Conservation (phyloP, 192 early-diverging fungal species). For the Linnemannia schmuckeri region DNA sequence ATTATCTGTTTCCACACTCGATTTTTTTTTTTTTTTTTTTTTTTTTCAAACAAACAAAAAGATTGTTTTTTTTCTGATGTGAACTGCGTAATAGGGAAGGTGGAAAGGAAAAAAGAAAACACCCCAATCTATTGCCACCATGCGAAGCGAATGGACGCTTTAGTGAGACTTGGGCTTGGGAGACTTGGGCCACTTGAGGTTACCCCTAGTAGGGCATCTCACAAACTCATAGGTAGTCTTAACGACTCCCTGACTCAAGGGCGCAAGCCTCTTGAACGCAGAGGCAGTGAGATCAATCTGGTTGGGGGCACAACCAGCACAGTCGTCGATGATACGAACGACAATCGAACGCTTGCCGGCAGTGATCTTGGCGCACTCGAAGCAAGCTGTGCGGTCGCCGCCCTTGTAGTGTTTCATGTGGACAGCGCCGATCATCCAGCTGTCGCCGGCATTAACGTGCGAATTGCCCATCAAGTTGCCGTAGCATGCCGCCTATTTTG, state of each 20-base stretch:
- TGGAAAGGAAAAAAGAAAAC: neutral
- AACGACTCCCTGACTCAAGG: constrained; percentile 29
- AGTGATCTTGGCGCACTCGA: constrained; percentile 52
- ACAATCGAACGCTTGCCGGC: constrained; percentile 16
- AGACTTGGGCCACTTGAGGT: constrained; percentile 49
- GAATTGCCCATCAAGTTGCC: constrained; percentile 39
- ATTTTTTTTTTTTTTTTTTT: neutral
- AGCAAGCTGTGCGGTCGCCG: constrained; percentile 32
- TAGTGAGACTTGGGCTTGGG: constrained; percentile 19
- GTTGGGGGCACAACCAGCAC: constrained; percentile 41
- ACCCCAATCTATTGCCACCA: neutral
- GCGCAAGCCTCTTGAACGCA: constrained; percentile 39
- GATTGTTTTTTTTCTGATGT: neutral
- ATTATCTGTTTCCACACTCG: neutral
- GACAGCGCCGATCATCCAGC: constrained; percentile 53
- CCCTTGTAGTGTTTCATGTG: constrained; percentile 28
- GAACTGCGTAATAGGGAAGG: neutral
- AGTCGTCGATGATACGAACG: constrained; percentile 54
- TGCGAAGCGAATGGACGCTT: neutral
- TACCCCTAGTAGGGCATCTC: constrained; percentile 35
- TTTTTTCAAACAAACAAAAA: neutral
- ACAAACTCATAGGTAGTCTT: constrained; percentile 44
- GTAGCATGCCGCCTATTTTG: constrained; percentile 42
- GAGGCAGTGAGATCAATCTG: constrained; percentile 54
- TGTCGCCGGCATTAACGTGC: constrained; percentile 38